phyloP scores from a whole-genome alignment of 2,329 filamentous ascomycete species.

The Diplodia intermedia region DNA sequence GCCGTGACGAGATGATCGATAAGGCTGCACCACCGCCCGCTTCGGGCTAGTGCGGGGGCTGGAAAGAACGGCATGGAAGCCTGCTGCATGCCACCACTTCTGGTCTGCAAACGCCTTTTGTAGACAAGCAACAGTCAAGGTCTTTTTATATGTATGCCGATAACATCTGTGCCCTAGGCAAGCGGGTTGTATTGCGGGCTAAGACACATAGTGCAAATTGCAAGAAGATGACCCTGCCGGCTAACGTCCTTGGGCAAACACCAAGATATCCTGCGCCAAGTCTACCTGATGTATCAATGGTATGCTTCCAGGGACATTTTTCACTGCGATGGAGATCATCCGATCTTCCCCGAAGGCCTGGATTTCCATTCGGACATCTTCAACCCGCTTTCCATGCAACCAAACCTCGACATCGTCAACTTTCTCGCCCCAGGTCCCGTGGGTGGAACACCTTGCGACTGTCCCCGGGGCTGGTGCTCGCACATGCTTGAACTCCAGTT shows the following conservation, averaged over 20 bases:
- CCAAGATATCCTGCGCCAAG: conserved; percentile 5
- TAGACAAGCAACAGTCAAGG: too few relatives aligned
- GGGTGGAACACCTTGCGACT: conserved; percentile 51
- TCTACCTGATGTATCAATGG: conserved; percentile 11
- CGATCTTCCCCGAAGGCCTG: conserved; percentile 65
- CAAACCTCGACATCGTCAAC: conserved; percentile 59
- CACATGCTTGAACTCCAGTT: conserved; percentile 72
- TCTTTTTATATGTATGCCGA: too few relatives aligned
- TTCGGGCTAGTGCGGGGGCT: neutral
- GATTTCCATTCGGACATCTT: conserved; percentile 64
- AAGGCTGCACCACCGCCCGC: conserved; percentile 16
- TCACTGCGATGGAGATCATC: conserved; percentile 63
- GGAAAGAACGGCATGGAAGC: conserved; percentile 17
- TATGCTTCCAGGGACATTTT: conserved; percentile 34
- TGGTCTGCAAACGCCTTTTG: too few relatives aligned
- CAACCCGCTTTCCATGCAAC: conserved; percentile 55
- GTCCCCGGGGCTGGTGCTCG: conserved; percentile 59
- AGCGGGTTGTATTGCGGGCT: too few relatives aligned
- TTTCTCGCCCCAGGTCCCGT: conserved; percentile 56
- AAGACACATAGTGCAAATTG: too few relatives aligned
- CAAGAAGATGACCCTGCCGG: too few relatives aligned
- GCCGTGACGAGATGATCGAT: conserved; percentile 8
- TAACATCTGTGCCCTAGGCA: too few relatives aligned
- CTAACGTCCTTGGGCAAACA: neutral
- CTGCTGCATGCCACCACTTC: neutral